Conservation (phyloP, 306 rosid genomes). For the peach (Prunus persica) region DNA sequence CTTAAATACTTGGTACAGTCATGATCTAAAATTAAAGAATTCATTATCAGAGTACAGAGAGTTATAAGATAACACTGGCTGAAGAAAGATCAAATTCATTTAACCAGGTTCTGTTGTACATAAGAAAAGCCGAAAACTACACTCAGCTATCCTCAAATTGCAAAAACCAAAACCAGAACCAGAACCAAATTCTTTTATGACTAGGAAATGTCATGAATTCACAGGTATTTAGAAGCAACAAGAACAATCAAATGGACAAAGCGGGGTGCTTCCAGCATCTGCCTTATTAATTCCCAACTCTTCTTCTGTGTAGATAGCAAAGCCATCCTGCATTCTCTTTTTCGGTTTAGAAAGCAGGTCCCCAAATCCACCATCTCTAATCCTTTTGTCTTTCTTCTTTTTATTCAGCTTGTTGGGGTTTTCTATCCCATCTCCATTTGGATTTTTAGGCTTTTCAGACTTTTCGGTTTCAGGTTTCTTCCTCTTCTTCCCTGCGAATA, state of each 20-base stretch:
- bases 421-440: slow-evolving; percentile 18
- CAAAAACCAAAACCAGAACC: neutral
- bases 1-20: no score
- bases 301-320: slow-evolving; percentile 61
- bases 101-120: neutral
- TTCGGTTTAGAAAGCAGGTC: slow-evolving; percentile 37
- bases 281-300: slow-evolving; percentile 53
- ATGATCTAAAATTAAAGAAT: no score
- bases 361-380: slow-evolving; percentile 30
- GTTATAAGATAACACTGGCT: neutral
- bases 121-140: neutral
- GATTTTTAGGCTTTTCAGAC: slow-evolving; percentile 21
- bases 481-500: slow-evolving; percentile 60
- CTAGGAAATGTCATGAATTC: neutral
- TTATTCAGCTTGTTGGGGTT: slow-evolving; percentile 29
- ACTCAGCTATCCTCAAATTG: neutral
- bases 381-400: slow-evolving; percentile 26
- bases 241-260: slow-evolving; percentile 85
- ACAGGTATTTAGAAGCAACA: slow-evolving; percentile 63
- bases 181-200: no score
- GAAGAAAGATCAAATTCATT: neutral
- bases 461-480: slow-evolving; percentile 36
- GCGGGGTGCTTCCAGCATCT: slow-evolving; percentile 70
- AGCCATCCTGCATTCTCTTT: slow-evolving; percentile 58
- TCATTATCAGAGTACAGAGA: no score